phyloP scores from a whole-genome alignment of 768 basidiomycete species.

The Suillus placidus region DNA sequence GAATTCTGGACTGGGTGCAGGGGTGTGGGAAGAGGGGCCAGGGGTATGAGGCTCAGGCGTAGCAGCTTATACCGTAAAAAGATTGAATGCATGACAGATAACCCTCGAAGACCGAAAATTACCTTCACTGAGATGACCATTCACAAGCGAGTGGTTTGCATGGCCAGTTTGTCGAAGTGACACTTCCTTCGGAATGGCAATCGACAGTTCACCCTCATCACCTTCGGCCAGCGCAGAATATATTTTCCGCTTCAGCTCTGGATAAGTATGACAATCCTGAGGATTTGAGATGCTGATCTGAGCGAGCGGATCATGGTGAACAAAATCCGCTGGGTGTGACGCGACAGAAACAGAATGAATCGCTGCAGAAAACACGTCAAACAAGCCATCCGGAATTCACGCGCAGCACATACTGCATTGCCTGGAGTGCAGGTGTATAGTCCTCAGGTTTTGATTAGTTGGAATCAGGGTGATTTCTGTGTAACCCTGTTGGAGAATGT shows the following conservation, averaged over 20 bases:
- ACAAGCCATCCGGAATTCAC: constrained; percentile 20
- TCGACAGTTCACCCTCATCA: constrained; percentile 93
- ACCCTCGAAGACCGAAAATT: constrained; percentile 17
- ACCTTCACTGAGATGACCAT: constrained; percentile 61
- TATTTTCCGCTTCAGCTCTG: constrained; percentile 89
- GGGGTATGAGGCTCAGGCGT: constrained; percentile 86
- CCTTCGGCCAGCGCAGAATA: constrained; percentile 90
- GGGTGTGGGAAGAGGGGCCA: constrained; percentile 38
- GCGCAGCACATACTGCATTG: constrained; percentile 72
- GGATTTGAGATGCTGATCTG: constrained; percentile 67
- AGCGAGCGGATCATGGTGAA: constrained; percentile 74
- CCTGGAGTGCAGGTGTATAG: constrained; percentile 85
- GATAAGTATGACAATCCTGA: constrained; percentile 84
- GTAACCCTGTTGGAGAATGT: constrained; percentile 64
- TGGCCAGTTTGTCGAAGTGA: constrained; percentile 62
- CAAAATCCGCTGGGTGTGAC: constrained; percentile 74
- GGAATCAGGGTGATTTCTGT: constrained; percentile 92
- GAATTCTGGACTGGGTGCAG: constrained; percentile 59
- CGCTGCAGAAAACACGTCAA: constrained; percentile 44
- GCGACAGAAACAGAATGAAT: constrained; percentile 75
- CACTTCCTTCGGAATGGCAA: constrained; percentile 79
- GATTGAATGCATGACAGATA: constrained; percentile 13
- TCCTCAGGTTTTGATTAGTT: constrained; percentile 73
- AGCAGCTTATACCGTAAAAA: constrained; percentile 46
- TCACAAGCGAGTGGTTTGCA: constrained; percentile 37